A percentile compares a stretch with the other conserved stretches of the same genome.
Conservation (phyloP, 148 eudicot species). For the Persicaria tinctoria region DNA sequence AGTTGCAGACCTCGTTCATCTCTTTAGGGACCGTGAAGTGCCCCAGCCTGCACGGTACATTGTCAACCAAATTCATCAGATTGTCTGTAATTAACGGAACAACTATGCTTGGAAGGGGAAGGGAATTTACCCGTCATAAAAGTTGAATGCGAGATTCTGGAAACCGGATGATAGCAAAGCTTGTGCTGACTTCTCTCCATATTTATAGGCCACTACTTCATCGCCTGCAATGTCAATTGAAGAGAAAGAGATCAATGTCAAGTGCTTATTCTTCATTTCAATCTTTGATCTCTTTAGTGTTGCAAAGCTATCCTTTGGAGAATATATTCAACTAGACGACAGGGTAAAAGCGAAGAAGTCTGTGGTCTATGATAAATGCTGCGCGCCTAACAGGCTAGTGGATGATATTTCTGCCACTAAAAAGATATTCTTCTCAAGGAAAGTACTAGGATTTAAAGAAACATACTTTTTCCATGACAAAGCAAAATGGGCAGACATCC, state of each 20-base stretch:
- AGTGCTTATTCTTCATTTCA: not conserved
- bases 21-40: constrained; percentile 82
- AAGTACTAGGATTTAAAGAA: not conserved
- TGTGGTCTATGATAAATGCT: not conserved
- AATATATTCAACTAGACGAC: constrained; percentile 7
- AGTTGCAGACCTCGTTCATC: constrained; percentile 89
- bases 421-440: not conserved
- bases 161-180: constrained; percentile 65
- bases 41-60: constrained; percentile 53
- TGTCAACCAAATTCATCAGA: not conserved
- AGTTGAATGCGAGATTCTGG: constrained; percentile 45
- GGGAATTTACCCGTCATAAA: constrained; percentile 60
- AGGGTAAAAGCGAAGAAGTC: not conserved
- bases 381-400: not conserved
- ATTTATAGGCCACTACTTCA: constrained; percentile 67
- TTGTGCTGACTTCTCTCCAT: constrained; percentile 71
- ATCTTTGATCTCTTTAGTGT: not conserved
- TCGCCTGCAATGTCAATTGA: constrained; percentile 46
- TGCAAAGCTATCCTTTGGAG: not conserved
- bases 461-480: constrained; percentile 78
- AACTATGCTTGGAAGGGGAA: not conserved
- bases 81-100: not conserved
- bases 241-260: not conserved
- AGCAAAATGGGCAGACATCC: constrained; percentile 79
- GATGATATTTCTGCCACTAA: constrained; percentile 8